Evolutionary conservation across 306 rosid genomes (phyloP), one percentile per base, ranked within the genome.

Genomic region (Ochetophila trinervis): DNA sequence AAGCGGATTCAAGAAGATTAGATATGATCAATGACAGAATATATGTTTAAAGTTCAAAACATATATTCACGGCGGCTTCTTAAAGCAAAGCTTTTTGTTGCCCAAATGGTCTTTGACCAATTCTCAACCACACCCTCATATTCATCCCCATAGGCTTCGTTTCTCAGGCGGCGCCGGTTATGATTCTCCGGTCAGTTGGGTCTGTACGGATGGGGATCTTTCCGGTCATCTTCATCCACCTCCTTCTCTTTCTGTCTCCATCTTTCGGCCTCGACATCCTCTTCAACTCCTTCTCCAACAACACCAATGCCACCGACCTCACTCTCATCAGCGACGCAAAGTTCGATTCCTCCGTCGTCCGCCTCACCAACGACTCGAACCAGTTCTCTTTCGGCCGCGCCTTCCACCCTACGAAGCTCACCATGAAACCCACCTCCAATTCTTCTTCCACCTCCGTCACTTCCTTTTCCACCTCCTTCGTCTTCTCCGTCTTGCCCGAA

Each of bases 391-490:
- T 68, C 6, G 98, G 96, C 3, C 80, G 98, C 14, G 75, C 72
- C 32, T 89, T 92, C 86, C 72, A 85, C 57, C 81, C 83, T 6
- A 56, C 66, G 0, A 75, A 72, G 56, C 48, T 85, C 50, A 6
- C 37, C 42, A 75, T 72, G 72, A 76, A 34, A 65, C 32, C 76
- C 18, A 32, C 55, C 10, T 62, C 80, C 1, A 81, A 74, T 24
- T 76, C 85, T 50, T 12, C 80, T 18, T 20, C 66, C 20, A 37
- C 80, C 21, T 20, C 66, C 20, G 42, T 84, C 14, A 36, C 83
- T 19, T 92, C 98, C 0, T 92, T 92, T 70, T 89, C 96, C 18
- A 89, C 96, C 52, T 82, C 96, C 7, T 92, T 92, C 32, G 86
- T 89, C 57, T 92, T 92, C 79, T 92, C 98, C 6, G 22, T 87